A percentile compares a stretch with the other conserved stretches of the same genome.
phyloP scores from a whole-genome alignment of 495 filamentous ascomycete genomes.

The Corynascus novoguineensis region DNA sequence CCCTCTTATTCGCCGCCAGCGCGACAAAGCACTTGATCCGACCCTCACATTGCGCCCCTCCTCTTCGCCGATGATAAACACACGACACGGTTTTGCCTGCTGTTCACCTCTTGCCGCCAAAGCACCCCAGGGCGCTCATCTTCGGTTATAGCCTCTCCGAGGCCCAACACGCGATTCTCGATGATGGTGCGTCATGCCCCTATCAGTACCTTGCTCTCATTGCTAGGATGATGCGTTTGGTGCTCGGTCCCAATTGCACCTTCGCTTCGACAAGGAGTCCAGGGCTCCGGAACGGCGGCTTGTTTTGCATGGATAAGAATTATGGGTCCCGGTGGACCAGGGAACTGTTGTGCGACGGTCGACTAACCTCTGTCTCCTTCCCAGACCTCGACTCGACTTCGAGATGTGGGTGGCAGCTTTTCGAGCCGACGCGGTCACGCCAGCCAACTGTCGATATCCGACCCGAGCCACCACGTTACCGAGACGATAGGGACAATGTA shows the following conservation, averaged over 20 bases:
- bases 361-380: constrained; percentile 20
- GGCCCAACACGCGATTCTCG: constrained; percentile 27
- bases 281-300: constrained; percentile 12
- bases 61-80: constrained; percentile 36
- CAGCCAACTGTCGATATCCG: constrained; percentile 53
- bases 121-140: constrained; percentile 25
- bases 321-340: constrained; percentile 32
- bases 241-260: constrained; percentile 14
- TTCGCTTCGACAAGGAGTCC: constrained; percentile 14
- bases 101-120: constrained; percentile 12
- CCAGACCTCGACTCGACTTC: constrained; percentile 52
- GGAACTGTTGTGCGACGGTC: constrained; percentile 8
- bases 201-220: background rate
- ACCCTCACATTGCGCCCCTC: background rate
- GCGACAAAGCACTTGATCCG: background rate
- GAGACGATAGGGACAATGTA: constrained; percentile 97
- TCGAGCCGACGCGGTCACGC: constrained; percentile 51
- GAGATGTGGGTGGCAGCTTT: constrained; percentile 51
- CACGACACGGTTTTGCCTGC: constrained; percentile 17
- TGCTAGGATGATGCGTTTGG: constrained; percentile 13
- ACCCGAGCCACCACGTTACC: constrained; percentile 87
- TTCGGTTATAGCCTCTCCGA: constrained; percentile 36
- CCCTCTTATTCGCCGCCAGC: background rate
- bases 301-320: constrained; percentile 21
- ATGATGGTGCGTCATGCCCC: constrained; percentile 35